These are phyloP conservation scores for Mycena floridula DNA, from an alignment of 768 basidiomycete genomes.

Conservation along the genomic window DNA sequence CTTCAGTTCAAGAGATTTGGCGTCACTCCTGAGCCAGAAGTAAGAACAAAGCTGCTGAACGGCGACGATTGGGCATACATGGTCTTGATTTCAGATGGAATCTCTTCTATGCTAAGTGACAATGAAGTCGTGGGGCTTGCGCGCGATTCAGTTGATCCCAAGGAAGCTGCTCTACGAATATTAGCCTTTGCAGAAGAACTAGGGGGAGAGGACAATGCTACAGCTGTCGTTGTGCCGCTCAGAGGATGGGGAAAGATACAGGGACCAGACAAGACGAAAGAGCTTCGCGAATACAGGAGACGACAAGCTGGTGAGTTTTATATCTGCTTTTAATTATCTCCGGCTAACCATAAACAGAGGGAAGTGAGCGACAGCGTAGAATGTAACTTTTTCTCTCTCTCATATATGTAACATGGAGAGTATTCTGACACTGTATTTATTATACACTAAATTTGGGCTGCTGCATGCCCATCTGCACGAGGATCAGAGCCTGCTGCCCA, in stretches of 20 bases:
- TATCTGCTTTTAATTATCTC: slow-evolving; percentile 1
- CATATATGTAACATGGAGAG: not conserved
- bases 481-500: slow-evolving; percentile 96
- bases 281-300: slow-evolving; percentile 75
- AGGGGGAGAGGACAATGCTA: slow-evolving; percentile 87
- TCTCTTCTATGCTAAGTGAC: slow-evolving; percentile 87
- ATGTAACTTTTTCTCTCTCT: slow-evolving; percentile 35
- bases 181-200: slow-evolving; percentile 84
- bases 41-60: slow-evolving; percentile 66
- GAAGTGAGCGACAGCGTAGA: slow-evolving; percentile 59
- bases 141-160: slow-evolving; percentile 63
- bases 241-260: slow-evolving; percentile 83
- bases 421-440: not conserved
- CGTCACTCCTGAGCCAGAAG: slow-evolving; percentile 90
- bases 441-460: slow-evolving; percentile 53
- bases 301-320: slow-evolving; percentile 39
- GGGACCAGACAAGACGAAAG: slow-evolving; percentile 78
- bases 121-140: slow-evolving; percentile 92
- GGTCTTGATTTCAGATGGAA: slow-evolving; percentile 88
- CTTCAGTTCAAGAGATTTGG: slow-evolving; percentile 85
- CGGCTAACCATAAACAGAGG: slow-evolving; percentile 32
- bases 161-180: slow-evolving; percentile 76
- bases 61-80: slow-evolving; percentile 82
- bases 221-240: slow-evolving; percentile 85
- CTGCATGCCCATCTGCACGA: slow-evolving; percentile 84